A percentile compares a stretch with the other conserved stretches of the same genome.
Evolutionary conservation across 2,329 filamentous ascomycete species (phyloP).

Genomic region (Clonostachys rosea): DNA sequence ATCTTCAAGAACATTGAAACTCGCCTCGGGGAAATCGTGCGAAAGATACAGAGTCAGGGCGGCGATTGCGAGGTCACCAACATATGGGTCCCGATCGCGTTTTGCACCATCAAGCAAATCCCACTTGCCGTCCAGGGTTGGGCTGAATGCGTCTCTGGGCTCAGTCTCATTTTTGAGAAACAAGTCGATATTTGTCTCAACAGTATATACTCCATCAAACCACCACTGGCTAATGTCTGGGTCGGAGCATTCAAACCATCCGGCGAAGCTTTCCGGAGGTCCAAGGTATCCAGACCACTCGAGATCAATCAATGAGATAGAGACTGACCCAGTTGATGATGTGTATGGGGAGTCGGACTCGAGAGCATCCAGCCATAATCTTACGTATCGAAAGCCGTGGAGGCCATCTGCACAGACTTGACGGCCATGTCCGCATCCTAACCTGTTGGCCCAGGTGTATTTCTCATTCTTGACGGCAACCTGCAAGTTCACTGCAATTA

Average conservation of each 20-base stretch:
- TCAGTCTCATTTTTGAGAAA: constrained; percentile 44
- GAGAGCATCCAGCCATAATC: constrained; percentile 39
- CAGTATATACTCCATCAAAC: constrained; percentile 48
- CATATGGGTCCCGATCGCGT: constrained; percentile 46
- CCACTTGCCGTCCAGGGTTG: constrained; percentile 35
- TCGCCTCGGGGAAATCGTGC: constrained; percentile 32
- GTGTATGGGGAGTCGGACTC: constrained; percentile 37
- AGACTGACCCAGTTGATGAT: constrained; percentile 30
- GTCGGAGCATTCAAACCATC: constrained; percentile 49
- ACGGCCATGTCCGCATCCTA: constrained; percentile 33
- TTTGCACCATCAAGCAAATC: constrained; percentile 47
- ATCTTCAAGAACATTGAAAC: constrained; percentile 42
- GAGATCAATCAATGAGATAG: constrained; percentile 34
- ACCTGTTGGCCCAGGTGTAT: constrained; percentile 38
- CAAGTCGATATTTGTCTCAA: constrained; percentile 39
- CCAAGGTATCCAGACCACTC: constrained; percentile 39
- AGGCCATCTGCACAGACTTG: constrained; percentile 46
- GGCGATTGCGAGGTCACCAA: constrained; percentile 45
- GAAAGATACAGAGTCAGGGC: constrained; percentile 41
- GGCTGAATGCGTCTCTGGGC: constrained; percentile 35
- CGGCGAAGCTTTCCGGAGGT: constrained; percentile 40
- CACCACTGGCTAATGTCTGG: constrained; percentile 42
- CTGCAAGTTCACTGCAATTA: constrained; percentile 20
- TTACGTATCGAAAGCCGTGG: constrained; percentile 48
- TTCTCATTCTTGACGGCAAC: constrained; percentile 33